Conservation (phyloP, 257 asterid genomes). For the Oldenlandia corymbosa region DNA sequence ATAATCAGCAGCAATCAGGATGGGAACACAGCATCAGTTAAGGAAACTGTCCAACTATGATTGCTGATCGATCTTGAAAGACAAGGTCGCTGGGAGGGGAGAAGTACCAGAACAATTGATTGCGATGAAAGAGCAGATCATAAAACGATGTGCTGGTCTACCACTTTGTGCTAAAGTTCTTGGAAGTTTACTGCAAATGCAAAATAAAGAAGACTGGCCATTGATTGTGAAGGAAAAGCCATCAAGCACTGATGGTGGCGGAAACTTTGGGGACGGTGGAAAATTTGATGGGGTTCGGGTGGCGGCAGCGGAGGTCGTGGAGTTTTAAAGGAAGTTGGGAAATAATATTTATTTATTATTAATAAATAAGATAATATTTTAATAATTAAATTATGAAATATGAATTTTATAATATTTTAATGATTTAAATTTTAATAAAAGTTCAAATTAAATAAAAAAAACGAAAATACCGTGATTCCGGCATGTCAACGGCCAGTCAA, state of each 20-base stretch:
- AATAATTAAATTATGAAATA: too few relatives aligned
- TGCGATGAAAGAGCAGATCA: background rate
- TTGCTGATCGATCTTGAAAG: constrained; percentile 8
- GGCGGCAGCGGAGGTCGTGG: too few relatives aligned
- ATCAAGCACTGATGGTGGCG: background rate
- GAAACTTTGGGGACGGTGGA: background rate
- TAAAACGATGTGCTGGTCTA: background rate
- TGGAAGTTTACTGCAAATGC: constrained; percentile 23
- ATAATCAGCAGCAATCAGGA: background rate
- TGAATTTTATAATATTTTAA: too few relatives aligned
- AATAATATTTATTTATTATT: too few relatives aligned
- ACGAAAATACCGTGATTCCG: too few relatives aligned
- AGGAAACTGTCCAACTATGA: constrained; percentile 1
- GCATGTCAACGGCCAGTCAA: too few relatives aligned
- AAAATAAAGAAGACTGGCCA: constrained; percentile 18
- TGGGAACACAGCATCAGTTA: background rate
- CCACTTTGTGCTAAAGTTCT: constrained; percentile 15
- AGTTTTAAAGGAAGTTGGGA: too few relatives aligned
- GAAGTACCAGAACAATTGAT: background rate
- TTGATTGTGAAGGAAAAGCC: constrained; percentile 4
- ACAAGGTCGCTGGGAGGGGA: background rate
- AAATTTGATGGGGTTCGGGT: too few relatives aligned
- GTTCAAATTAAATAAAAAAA: too few relatives aligned
- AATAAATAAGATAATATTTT: too few relatives aligned
- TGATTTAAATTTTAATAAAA: too few relatives aligned